phyloP scores from a whole-genome alignment of 805 yeast species.

The Candida silvatica region DNA sequence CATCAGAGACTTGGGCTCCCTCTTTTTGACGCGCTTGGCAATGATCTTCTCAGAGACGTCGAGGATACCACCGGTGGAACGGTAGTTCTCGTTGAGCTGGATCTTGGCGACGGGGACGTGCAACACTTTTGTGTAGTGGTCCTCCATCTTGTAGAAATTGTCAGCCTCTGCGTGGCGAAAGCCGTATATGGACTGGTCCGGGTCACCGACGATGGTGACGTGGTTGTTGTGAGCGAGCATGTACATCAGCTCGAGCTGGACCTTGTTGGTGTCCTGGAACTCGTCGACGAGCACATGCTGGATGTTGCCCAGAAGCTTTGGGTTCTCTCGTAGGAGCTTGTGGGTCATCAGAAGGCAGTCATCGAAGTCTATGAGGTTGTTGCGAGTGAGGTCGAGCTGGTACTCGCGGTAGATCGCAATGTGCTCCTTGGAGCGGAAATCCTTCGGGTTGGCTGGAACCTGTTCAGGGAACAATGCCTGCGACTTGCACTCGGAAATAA shows the following conservation, averaged over 20 bases:
- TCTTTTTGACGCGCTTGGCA: slow-evolving; percentile 41
- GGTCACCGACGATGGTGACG: slow-evolving; percentile 90
- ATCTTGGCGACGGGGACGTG: slow-evolving; percentile 15
- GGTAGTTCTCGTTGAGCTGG: slow-evolving; percentile 62
- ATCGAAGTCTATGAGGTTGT: slow-evolving; percentile 67
- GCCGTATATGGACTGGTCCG: slow-evolving; percentile 90
- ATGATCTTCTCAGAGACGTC: slow-evolving; percentile 57
- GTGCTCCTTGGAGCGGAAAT: slow-evolving; percentile 21
- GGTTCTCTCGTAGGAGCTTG: slow-evolving; percentile 33
- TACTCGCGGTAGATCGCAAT: slow-evolving; percentile 41
- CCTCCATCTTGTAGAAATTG: slow-evolving; percentile 54
- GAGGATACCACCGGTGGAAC: slow-evolving; percentile 68
- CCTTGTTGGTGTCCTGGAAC: slow-evolving; percentile 82
- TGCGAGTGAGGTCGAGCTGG: slow-evolving; percentile 35
- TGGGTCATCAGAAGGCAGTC: slow-evolving; percentile 59
- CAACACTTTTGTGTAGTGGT: slow-evolving; percentile 18
- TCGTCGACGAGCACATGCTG: slow-evolving; percentile 85
- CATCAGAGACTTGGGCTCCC: slow-evolving; percentile 33
- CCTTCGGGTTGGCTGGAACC: slow-evolving; percentile 14
- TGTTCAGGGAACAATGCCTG: slow-evolving; percentile 37
- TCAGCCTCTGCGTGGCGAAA: slow-evolving; percentile 72
- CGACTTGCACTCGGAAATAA: slow-evolving; percentile 52
- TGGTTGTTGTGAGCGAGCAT: slow-evolving; percentile 41
- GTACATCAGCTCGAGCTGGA: slow-evolving; percentile 66
- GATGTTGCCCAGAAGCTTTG: slow-evolving; percentile 38